phyloP scores from a whole-genome alignment of 2,329 filamentous ascomycete genomes.

The Ilyonectria mors-panacis region DNA sequence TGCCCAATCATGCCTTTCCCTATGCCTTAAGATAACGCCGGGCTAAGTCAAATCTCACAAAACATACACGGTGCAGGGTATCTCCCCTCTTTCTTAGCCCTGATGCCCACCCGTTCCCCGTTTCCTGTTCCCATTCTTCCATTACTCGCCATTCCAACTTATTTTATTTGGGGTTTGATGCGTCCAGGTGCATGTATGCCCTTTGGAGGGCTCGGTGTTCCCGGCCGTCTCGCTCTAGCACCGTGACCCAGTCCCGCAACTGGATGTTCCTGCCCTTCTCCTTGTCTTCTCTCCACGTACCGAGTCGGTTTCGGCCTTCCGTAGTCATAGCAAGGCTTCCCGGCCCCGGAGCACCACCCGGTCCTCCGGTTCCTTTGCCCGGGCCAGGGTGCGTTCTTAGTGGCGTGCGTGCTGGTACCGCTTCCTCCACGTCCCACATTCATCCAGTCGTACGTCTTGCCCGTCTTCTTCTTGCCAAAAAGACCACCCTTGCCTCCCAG shows the following conservation, averaged over 20 bases:
- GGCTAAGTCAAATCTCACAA: conserved; percentile 53
- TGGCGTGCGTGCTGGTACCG: conserved; percentile 68
- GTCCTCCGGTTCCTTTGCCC: conserved; percentile 52
- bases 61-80: conserved; percentile 51
- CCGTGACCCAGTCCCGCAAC: conserved; percentile 84
- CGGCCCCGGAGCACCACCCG: conserved; percentile 49
- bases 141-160: conserved; percentile 32
- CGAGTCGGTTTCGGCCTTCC: conserved; percentile 74
- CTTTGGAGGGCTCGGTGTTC: conserved; percentile 75
- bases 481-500: conserved; percentile 74
- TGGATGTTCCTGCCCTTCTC: conserved; percentile 85
- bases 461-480: conserved; percentile 72
- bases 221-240: conserved; percentile 83
- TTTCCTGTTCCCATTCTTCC: conserved; percentile 20
- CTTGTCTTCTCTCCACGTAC: conserved; percentile 84
- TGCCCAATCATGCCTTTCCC: conserved; percentile 36
- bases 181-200: conserved; percentile 69
- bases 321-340: conserved; percentile 64
- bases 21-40: conserved; percentile 53
- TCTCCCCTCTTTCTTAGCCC: conserved; percentile 45
- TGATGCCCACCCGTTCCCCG: conserved; percentile 25
- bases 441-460: conserved; percentile 85
- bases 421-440: conserved; percentile 66
- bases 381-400: conserved; percentile 53
- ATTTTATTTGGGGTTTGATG: conserved; percentile 60